A percentile compares a stretch with the other conserved stretches of the same genome.
Evolutionary conservation across 148 eudicot species (phyloP).

Genomic region (Silene uniflora): DNA sequence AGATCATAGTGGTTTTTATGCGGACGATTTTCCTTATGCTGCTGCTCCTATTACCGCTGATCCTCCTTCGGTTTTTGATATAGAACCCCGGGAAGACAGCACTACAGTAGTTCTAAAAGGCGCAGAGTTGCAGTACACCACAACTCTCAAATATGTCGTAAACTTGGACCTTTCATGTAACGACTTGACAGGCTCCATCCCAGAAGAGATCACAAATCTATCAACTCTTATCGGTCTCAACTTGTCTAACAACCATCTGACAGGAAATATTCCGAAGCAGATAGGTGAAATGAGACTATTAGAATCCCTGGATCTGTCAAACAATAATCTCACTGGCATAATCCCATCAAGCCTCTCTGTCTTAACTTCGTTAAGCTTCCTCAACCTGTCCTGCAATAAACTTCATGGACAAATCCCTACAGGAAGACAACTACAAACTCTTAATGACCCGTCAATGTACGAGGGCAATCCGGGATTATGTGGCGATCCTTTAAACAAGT

Average conservation of each 20-base stretch:
- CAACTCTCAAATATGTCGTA: background rate
- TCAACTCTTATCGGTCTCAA: conserved; percentile 14
- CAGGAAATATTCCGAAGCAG: conserved; percentile 21
- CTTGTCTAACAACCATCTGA: conserved; percentile 22
- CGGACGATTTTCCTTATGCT: too few species aligned
- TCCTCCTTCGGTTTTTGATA: too few species aligned
- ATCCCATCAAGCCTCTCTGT: conserved; percentile 36
- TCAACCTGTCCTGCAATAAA: conserved; percentile 35
- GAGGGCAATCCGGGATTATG: too few species aligned
- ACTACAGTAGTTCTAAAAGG: conserved; percentile 22
- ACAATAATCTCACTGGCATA: conserved; percentile 31
- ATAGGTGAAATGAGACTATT: conserved; percentile 18
- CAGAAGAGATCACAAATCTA: conserved; percentile 31
- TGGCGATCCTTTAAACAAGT: too few species aligned
- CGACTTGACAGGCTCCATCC: conserved; percentile 33
- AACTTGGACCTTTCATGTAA: conserved; percentile 48
- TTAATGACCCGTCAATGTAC: too few species aligned
- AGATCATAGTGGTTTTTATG: too few species aligned
- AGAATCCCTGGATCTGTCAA: conserved; percentile 36
- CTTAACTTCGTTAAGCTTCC: conserved; percentile 19
- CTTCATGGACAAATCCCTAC: too few species aligned
- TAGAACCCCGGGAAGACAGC: background rate
- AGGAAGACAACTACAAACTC: too few species aligned
- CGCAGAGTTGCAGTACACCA: conserved; percentile 16
- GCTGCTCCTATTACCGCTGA: too few species aligned